Percentiles rank a stretch among this genome's conserved stretches.
Evolutionary conservation across 2,329 filamentous ascomycete species (phyloP).

Genomic region (Zasmidium cellare): DNA sequence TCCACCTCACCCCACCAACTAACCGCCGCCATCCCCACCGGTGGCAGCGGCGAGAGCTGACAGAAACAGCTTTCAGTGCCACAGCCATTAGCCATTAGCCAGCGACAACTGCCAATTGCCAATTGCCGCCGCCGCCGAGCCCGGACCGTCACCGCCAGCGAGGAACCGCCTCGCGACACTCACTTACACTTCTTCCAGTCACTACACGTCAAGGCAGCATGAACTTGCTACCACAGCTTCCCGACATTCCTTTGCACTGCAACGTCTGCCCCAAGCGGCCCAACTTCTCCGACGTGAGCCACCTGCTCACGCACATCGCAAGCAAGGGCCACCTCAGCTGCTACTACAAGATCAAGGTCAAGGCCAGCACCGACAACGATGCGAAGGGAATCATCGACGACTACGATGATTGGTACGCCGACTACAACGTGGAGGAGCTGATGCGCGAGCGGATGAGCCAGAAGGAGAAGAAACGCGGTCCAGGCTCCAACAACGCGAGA

Average conservation of each 20-base stretch:
- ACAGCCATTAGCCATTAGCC: background rate
- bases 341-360: conserved; percentile 78
- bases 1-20: conserved; percentile 1
- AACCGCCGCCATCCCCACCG: background rate
- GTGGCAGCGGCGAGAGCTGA: conserved; percentile 5
- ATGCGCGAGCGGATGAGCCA: conserved; percentile 75
- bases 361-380: conserved; percentile 57
- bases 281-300: conserved; percentile 84
- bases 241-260: conserved; percentile 70
- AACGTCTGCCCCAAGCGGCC: conserved; percentile 78
- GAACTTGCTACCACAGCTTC: conserved; percentile 36
- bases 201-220: conserved; percentile 8
- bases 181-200: background rate
- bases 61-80: background rate
- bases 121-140: background rate
- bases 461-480: conserved; percentile 62
- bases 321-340: conserved; percentile 90
- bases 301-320: conserved; percentile 86
- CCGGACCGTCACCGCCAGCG: background rate
- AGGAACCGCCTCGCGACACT: conserved; percentile 2
- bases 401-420: conserved; percentile 78
- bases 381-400: conserved; percentile 62
- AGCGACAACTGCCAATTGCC: background rate
- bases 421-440: conserved; percentile 68
- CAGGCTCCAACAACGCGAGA: conserved; percentile 14